phyloP scores from a whole-genome alignment of 2,329 filamentous ascomycete genomes.

The Aphanoascus verrucosus region DNA sequence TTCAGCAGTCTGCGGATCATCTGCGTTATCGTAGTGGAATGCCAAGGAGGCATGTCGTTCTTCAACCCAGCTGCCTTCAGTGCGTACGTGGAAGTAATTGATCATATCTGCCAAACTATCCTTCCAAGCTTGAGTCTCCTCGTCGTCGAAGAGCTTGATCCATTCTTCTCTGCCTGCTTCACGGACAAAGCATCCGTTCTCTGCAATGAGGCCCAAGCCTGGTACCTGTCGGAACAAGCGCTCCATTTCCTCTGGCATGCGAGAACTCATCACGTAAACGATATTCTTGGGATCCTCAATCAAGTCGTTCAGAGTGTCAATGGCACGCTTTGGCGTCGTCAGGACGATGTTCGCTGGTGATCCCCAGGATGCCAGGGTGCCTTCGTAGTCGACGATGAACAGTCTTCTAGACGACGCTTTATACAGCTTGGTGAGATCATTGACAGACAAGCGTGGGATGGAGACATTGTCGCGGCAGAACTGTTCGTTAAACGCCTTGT shows the following conservation, averaged over 20 bases:
- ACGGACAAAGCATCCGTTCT: constrained; percentile 86
- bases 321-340: constrained; percentile 72
- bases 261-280: constrained; percentile 88
- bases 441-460: constrained; percentile 71
- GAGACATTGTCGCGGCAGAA: constrained; percentile 73
- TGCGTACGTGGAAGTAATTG: constrained; percentile 79
- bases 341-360: constrained; percentile 75
- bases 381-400: constrained; percentile 89
- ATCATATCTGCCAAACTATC: constrained; percentile 70
- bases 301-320: constrained; percentile 72
- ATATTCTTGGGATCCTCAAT: constrained; percentile 69
- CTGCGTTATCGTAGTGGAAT: constrained; percentile 78
- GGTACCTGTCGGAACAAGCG: constrained; percentile 73
- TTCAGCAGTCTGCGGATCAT: constrained; percentile 62
- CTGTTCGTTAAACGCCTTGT: constrained; percentile 71
- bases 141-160: constrained; percentile 64
- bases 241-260: constrained; percentile 78
- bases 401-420: constrained; percentile 55
- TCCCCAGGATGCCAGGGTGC: constrained; percentile 79
- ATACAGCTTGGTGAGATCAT: constrained; percentile 56
- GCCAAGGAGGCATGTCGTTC: constrained; percentile 84
- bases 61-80: constrained; percentile 77
- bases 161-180: constrained; percentile 58
- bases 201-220: constrained; percentile 77
- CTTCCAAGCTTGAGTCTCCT: constrained; percentile 68